phyloP scores from a whole-genome alignment of 805 yeast species.

The Candida dajiaensis region DNA sequence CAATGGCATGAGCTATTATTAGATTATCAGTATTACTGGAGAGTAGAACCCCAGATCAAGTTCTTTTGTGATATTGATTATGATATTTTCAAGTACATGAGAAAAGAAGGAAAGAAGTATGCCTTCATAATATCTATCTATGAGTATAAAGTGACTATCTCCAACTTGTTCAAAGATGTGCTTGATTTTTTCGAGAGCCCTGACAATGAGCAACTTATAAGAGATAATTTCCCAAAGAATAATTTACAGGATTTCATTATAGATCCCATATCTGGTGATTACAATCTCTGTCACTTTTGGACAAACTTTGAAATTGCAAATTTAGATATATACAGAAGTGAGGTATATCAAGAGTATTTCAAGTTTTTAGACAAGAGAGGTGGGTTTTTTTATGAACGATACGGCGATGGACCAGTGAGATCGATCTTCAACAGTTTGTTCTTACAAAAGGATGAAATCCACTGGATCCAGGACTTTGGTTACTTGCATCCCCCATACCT shows the following conservation, averaged over 20 bases:
- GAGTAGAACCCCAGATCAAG: conserved; percentile 80
- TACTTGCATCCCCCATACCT: conserved; percentile 71
- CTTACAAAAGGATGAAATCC: conserved; percentile 55
- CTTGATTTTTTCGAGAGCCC: conserved; percentile 7
- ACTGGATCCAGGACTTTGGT: conserved; percentile 76
- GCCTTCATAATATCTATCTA: conserved; percentile 73
- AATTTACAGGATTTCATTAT: conserved; percentile 66
- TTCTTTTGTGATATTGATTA: conserved; percentile 66
- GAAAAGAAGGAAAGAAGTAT: conserved; percentile 55
- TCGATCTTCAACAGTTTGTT: conserved; percentile 75
- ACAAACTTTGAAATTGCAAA: conserved; percentile 84
- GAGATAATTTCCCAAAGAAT: conserved; percentile 41
- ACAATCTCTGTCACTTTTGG: conserved; percentile 91
- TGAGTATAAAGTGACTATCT: conserved; percentile 47
- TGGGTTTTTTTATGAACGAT: conserved; percentile 84
- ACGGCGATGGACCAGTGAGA: conserved; percentile 92
- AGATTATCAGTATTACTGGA: conserved; percentile 85
- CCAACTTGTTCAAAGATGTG: conserved; percentile 42
- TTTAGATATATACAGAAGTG: conserved; percentile 66
- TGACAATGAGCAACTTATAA: conserved; percentile 3
- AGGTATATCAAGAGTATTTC: conserved; percentile 65
- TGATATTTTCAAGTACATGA: conserved; percentile 53
- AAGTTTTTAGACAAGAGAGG: conserved; percentile 66
- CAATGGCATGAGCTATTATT: conserved; percentile 62
- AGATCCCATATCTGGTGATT: conserved; percentile 56